Evolutionary conservation across 768 basidiomycete genomes (phyloP).

Genomic region (Tremella mesenterica): DNA sequence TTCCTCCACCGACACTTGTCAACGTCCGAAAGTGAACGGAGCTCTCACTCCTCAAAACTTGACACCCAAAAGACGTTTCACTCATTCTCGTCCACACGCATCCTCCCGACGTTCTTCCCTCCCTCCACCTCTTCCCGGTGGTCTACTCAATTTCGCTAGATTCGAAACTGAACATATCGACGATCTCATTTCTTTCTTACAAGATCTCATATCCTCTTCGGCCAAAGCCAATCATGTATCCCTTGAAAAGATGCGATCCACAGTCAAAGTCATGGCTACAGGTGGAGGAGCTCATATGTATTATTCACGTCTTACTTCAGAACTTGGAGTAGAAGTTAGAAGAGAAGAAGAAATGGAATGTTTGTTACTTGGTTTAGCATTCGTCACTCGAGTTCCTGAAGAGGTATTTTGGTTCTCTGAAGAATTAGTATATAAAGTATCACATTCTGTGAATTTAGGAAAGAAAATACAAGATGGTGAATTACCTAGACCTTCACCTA

Average conservation of each 20-base stretch:
- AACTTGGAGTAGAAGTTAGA: slow-evolving; percentile 72
- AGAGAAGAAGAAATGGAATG: slow-evolving; percentile 99
- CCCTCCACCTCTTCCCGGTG: slow-evolving; percentile 81
- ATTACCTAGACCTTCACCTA: slow-evolving; percentile 77
- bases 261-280: slow-evolving; percentile 95
- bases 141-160: slow-evolving; percentile 92
- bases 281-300: slow-evolving; percentile 96
- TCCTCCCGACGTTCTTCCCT: slow-evolving; percentile 62
- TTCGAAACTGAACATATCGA: slow-evolving; percentile 88
- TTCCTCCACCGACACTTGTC: slow-evolving; percentile 10
- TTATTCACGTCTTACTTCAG: slow-evolving; percentile 66
- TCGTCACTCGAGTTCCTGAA: slow-evolving; percentile 88
- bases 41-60: slow-evolving; percentile 34
- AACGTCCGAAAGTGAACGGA: slow-evolving; percentile 34
- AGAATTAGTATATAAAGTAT: slow-evolving; percentile 69
- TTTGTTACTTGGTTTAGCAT: slow-evolving; percentile 88
- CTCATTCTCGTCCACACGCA: slow-evolving; percentile 46
- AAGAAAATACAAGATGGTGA: slow-evolving; percentile 25
- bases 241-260: slow-evolving; percentile 78
- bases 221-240: slow-evolving; percentile 77
- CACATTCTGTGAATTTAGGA: slow-evolving; percentile 36
- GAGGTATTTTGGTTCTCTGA: slow-evolving; percentile 99
- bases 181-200: slow-evolving; percentile 75
- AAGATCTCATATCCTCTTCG: slow-evolving; percentile 73
- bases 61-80: neutral